These are phyloP conservation scores for Pulveroboletus sp. DNA, from an alignment of 1,284 basidiomycete species.

Conservation along the genomic window DNA sequence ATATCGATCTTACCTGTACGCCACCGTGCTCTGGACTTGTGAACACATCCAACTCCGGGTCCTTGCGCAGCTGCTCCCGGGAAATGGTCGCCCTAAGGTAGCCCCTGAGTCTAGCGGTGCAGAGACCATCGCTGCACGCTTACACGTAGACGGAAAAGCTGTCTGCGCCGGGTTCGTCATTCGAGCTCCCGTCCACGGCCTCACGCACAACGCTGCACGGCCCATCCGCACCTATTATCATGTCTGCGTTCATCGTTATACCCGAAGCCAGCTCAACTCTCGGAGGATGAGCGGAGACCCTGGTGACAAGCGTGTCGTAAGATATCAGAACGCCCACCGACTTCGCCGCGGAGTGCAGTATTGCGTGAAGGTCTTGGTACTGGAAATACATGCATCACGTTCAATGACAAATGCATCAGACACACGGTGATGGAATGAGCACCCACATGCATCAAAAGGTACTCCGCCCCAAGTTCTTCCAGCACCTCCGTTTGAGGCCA, in stretches of 20 bases:
- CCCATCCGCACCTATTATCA: constrained; percentile 38
- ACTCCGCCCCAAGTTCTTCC: constrained; percentile 46
- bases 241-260: constrained; percentile 28
- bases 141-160: constrained; percentile 20
- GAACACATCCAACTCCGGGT: constrained; percentile 29
- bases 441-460: constrained; percentile 43
- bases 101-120: neutral
- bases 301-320: constrained; percentile 36
- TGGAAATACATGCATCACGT: constrained; percentile 17
- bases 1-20: constrained; percentile 16
- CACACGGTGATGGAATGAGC: neutral
- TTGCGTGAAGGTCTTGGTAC: constrained; percentile 42
- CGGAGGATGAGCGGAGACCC: constrained; percentile 26
- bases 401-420: constrained; percentile 6
- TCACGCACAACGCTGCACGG: constrained; percentile 22
- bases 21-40: constrained; percentile 23
- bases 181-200: constrained; percentile 5
- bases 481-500: constrained; percentile 46
- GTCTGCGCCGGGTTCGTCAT: constrained; percentile 31
- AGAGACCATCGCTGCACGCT: neutral
- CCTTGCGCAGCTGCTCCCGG: constrained; percentile 30
- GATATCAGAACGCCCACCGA: constrained; percentile 36
- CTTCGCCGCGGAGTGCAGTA: constrained; percentile 39
- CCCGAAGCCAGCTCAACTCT: constrained; percentile 31
- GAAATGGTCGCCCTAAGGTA: constrained; percentile 34